A percentile compares a stretch with the other conserved stretches of the same genome.
phyloP scores from a whole-genome alignment of 768 basidiomycete genomes.

The Kwoniella pini region DNA sequence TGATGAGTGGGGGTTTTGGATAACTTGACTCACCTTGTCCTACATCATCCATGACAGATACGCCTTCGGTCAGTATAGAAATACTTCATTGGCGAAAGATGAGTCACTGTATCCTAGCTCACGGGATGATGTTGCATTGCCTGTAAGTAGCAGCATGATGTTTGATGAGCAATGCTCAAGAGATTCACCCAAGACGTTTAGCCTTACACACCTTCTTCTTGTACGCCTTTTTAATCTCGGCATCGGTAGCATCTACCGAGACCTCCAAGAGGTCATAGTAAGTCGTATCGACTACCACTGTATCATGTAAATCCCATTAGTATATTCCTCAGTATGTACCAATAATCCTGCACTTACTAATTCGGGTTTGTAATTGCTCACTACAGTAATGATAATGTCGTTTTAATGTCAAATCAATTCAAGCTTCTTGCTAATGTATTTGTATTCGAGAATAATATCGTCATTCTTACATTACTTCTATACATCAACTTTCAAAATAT shows the following conservation, averaged over 20 bases:
- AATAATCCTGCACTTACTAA: no score
- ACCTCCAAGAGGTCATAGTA: constrained; percentile 86
- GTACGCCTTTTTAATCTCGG: constrained; percentile 91
- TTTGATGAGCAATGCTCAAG: constrained; percentile 25
- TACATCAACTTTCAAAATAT: background rate
- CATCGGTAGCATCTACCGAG: constrained; percentile 69
- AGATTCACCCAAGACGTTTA: background rate
- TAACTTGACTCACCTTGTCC: constrained; percentile 65
- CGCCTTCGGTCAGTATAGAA: background rate
- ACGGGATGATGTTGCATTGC: constrained; percentile 61
- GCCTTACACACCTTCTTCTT: constrained; percentile 71
- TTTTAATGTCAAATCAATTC: no score
- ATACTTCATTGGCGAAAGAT: no score
- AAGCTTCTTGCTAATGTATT: no score
- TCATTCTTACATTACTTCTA: background rate
- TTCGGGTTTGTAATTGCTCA: no score
- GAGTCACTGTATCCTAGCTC: constrained; percentile 14
- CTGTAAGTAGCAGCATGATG: constrained; percentile 56
- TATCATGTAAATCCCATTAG: no score
- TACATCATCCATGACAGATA: constrained; percentile 44
- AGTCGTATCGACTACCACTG: constrained; percentile 55
- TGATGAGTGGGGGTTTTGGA: no score
- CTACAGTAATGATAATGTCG: no score
- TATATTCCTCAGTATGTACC: background rate
- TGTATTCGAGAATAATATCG: no score